These are phyloP conservation scores for Magnaporthiopsis incrustans DNA, from an alignment of 2,329 filamentous ascomycete species.

Conservation along the genomic window DNA sequence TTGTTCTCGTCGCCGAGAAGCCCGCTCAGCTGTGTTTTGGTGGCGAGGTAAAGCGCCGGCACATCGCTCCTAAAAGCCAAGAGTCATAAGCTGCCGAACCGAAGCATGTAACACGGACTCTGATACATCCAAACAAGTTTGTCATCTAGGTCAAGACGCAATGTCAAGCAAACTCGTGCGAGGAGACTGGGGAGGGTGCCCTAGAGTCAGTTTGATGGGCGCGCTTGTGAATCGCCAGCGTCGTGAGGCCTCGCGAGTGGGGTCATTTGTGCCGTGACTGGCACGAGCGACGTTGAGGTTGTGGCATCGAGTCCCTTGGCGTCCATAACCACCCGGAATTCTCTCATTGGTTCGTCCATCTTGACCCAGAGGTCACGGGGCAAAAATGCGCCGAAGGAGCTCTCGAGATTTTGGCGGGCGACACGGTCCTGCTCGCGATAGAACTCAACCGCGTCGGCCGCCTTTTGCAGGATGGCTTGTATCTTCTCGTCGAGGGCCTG, in stretches of 20 bases:
- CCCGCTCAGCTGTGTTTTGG: neutral
- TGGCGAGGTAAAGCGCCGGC: neutral
- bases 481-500: constrained; percentile 66
- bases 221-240: neutral
- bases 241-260: neutral
- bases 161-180: too few species aligned
- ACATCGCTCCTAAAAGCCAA: neutral
- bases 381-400: constrained; percentile 77
- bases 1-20: neutral
- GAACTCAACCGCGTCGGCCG: constrained; percentile 66
- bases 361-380: constrained; percentile 84
- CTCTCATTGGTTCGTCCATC: constrained; percentile 51
- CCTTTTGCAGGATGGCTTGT: constrained; percentile 65
- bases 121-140: neutral
- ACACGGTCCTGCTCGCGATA: constrained; percentile 65
- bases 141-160: neutral
- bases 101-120: neutral
- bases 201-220: neutral
- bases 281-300: neutral
- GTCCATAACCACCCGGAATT: constrained; percentile 36
- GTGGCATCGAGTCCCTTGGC: neutral
- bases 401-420: constrained; percentile 69
- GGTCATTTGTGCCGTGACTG: neutral
- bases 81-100: neutral
- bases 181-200: neutral